Base-by-base conservation (phyloP, 140 eudicot genomes). In the Oenanthe javanica region DNA sequence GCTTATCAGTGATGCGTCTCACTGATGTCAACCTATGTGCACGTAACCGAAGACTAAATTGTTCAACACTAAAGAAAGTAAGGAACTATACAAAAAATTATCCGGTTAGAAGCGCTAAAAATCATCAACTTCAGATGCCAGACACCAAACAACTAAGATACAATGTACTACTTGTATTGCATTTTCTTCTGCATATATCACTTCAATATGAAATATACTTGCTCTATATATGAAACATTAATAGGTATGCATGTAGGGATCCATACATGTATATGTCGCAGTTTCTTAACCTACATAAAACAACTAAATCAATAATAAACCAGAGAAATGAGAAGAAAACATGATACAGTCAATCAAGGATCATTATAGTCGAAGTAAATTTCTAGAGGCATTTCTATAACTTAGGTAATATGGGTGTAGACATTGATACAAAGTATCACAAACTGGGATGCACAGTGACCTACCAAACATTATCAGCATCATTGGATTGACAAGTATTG, bases 391-490 rank as follows among this genome's bases (percentile, higher is more conserved):
- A 57, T 57, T 57, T 9, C 66, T 57, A 57, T 5, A 6, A 7
- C 6, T 54, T 57, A 18, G 27, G 66, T 57, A 57, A 57, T 19
- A 4, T 57, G 8, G 23, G 66, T 42, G 45, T 42, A 42, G 45
- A 42, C 45, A 42, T 42, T 4, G 45, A 42, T 42, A 42, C 45
- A 42, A 42, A 25, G 36, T 69, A 27, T 36, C 47, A 71, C 48
- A 6, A 16, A 40, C 50, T 16, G 11, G 72, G 77, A 78, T 47
- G 82, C 73, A 63, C 0, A 19, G 78, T 25, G 80, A 84, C 97
- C 83, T 80, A 94, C 98, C 98, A 94, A 76, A 90, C 92, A 82
- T 92, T 86, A 80, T 94, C 98, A 82, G 89, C 84, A 87, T 92
- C 94, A 47, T 70, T 69, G 15, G 97, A 75, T 85, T 87, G 80